Base-by-base conservation (phyloP, 2,329 filamentous ascomycete genomes). In the Fusarium odoratissimum region DNA sequence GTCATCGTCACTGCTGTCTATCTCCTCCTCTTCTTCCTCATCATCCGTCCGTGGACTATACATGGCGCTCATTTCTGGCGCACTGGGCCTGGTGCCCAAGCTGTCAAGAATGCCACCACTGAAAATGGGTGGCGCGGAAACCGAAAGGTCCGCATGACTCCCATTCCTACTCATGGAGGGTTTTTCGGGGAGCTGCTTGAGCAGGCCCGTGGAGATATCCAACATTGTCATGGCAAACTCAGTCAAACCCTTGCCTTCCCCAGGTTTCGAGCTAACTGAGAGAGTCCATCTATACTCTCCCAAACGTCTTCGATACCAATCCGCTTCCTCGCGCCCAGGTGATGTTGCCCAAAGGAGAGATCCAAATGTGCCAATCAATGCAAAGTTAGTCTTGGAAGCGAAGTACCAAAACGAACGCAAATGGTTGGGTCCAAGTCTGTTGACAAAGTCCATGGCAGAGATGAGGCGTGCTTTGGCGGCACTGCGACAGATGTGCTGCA, bases 361-460 rank as follows among this genome's bases (percentile, higher is more conserved):
- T 7, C 95, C 95, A 80, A 98, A 98, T 0, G 95, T 97, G 61
- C 95, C 95, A 77, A 98, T 97, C 16, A 98, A 87, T 0, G 95
- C 95, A 82, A 98, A 98, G 82, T 97, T 97, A 41, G 93, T 93
- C 77, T 94, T 93, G 44, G 92, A 94, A 4, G 93, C 91, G 79
- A 95, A 95, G 79, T 93, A 95, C 95, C 95, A 98, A 83, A 98
- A 98, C 0, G 94, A 90, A n/a, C 92, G 91, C 35, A 98, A 87
- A 77, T 98, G 95, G 40, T 91, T 90, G 1, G 94, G 94, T 48
- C 93, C 94, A 37, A 98, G 89, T 1, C 95, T 92, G 82, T 98
- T 98, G 76, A 97, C 95, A 82, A 98, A 97, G 80, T 98, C 95
- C 93, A 98, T 97, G 72, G 95, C 95, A 28, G 93, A 97, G 79